phyloP scores from a whole-genome alignment of 768 basidiomycete species.

The Xerocomellus chrysenteron region DNA sequence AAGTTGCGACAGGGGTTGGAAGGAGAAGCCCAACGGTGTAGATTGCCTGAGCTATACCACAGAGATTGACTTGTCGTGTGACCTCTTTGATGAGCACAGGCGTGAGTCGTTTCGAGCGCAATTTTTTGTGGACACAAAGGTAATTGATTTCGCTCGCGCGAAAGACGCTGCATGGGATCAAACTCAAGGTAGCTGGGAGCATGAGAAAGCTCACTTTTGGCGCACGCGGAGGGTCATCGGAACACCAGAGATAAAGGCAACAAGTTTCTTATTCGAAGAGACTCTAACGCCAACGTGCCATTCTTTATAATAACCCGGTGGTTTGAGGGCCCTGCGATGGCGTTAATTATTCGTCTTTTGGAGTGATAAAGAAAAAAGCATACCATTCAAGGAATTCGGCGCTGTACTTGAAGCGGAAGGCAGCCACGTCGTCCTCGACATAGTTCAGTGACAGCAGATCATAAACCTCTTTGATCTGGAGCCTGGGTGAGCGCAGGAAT shows the following conservation, averaged over 20 bases:
- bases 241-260: slow-evolving; percentile 95
- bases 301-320: slow-evolving; percentile 88
- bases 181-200: not conserved
- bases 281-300: slow-evolving; percentile 98
- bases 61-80: slow-evolving; percentile 86
- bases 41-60: slow-evolving; percentile 93
- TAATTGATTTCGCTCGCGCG: slow-evolving; percentile 91
- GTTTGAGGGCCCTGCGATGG: slow-evolving; percentile 78
- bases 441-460: slow-evolving; percentile 90
- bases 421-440: slow-evolving; percentile 93
- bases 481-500: not conserved
- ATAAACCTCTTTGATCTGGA: slow-evolving; percentile 86
- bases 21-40: slow-evolving; percentile 94
- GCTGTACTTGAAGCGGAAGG: slow-evolving; percentile 96
- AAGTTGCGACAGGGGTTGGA: slow-evolving; percentile 89
- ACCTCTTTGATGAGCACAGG: slow-evolving; percentile 98
- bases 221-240: slow-evolving; percentile 86
- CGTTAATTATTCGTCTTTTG: not conserved
- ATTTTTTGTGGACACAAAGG: slow-evolving; percentile 96
- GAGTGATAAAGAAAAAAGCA: slow-evolving; percentile 9
- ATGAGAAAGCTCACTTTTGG: slow-evolving; percentile 55
- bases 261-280: slow-evolving; percentile 84
- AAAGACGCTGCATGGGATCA: slow-evolving; percentile 51
- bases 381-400: slow-evolving; percentile 93
- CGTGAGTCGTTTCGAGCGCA: slow-evolving; percentile 90